phyloP scores from a whole-genome alignment of 805 yeast genomes.

The Schizosaccharomyces cryophilus region DNA sequence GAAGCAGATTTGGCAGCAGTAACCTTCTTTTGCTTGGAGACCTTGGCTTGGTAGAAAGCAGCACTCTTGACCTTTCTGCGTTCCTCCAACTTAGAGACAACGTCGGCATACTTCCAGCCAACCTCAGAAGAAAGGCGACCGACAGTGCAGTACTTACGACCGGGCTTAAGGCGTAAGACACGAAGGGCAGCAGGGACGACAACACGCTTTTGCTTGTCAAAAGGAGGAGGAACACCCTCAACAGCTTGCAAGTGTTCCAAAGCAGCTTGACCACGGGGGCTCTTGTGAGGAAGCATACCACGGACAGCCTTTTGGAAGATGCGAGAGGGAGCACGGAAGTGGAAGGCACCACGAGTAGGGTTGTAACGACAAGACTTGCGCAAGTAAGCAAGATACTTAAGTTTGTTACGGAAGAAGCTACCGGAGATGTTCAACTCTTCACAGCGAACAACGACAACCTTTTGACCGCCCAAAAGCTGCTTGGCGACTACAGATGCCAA shows the following conservation, averaged over 20 bases:
- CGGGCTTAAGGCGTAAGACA: conserved; percentile 96
- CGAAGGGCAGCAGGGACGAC: conserved; percentile 99
- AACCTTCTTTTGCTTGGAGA: conserved; percentile 81
- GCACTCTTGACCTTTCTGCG: conserved; percentile 98
- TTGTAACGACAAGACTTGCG: conserved; percentile 98
- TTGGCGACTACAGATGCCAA: conserved; percentile 96
- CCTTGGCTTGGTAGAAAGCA: conserved; percentile 97
- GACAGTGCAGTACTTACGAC: conserved; percentile 97
- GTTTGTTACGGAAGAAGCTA: conserved; percentile 98
- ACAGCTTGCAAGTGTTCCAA: conserved; percentile 96
- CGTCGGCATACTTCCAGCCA: conserved; percentile 99
- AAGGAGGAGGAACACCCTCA: conserved; percentile 99
- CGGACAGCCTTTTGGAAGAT: conserved; percentile 98
- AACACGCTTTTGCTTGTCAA: conserved; percentile 98
- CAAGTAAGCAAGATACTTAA: conserved; percentile 83
- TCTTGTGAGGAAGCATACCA: conserved; percentile 99
- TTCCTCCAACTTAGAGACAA: conserved; percentile 93
- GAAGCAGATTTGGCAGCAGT: conserved; percentile 69
- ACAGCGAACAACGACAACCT: conserved; percentile 89
- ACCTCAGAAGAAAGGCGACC: conserved; percentile 90
- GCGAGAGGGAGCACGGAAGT: conserved; percentile 99
- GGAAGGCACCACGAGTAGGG: conserved; percentile 99
- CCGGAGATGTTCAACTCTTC: conserved; percentile 96
- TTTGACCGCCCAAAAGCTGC: conserved; percentile 95
- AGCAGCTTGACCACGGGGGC: conserved; percentile 99